Percentiles rank a stretch among this genome's conserved stretches.
phyloP scores from a whole-genome alignment of 352 stramenopile genomes.

The Globisporangium ultimum region DNA sequence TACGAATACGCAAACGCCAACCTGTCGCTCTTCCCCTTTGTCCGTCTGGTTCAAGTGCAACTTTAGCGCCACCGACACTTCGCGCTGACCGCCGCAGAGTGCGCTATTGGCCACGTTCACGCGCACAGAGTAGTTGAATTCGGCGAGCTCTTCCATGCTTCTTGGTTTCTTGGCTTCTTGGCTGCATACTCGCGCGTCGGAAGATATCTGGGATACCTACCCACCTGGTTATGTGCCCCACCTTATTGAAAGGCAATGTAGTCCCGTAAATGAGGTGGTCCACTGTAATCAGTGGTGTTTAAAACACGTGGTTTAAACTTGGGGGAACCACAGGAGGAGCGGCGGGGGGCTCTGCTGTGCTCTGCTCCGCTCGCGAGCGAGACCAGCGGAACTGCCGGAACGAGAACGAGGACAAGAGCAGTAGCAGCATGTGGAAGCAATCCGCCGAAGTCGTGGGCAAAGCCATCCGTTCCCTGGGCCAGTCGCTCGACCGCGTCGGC shows the following conservation, averaged over 20 bases:
- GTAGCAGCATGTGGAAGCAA: constrained; percentile 63
- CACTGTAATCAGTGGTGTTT: not conserved
- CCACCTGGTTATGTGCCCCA: not conserved
- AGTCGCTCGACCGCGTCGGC: constrained; percentile 84
- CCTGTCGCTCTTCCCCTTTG: constrained; percentile 31
- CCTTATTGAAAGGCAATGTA: not conserved
- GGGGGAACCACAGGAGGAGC: constrained; percentile 4
- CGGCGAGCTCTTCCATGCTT: constrained; percentile 26
- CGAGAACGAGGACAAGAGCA: constrained; percentile 29
- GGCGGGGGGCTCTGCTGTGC: constrained; percentile 5
- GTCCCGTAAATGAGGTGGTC: not conserved
- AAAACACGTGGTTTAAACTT: constrained; percentile 7
- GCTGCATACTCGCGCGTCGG: constrained; percentile 6
- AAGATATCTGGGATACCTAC: too few relatives aligned
- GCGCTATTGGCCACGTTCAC: constrained; percentile 54
- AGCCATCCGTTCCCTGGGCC: constrained; percentile 77
- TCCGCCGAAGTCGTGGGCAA: constrained; percentile 72
- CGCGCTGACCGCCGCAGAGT: constrained; percentile 39
- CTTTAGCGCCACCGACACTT: constrained; percentile 50
- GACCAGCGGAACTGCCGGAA: constrained; percentile 19
- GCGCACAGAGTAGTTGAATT: constrained; percentile 79
- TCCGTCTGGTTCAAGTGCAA: constrained; percentile 27
- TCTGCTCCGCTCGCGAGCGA: not conserved
- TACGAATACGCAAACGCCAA: not conserved
- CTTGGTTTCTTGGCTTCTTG: too few relatives aligned